Evolutionary conservation across 129 eudicot genomes (phyloP).

Genomic region (Erigeron canadensis): DNA sequence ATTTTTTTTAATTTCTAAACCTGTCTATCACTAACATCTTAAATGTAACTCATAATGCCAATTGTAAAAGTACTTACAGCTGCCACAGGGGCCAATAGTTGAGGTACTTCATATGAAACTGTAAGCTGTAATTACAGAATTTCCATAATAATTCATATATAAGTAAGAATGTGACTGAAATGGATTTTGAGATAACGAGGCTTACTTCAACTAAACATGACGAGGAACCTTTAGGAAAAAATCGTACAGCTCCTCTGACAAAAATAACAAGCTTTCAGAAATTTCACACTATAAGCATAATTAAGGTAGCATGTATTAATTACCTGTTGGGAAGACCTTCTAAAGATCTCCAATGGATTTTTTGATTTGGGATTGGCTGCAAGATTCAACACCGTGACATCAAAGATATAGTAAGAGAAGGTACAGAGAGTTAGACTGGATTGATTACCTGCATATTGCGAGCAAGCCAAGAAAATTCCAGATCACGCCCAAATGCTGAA

Average conservation of each 20-base stretch:
- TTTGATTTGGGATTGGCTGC: conserved; percentile 96
- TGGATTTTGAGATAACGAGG: conserved; percentile 19
- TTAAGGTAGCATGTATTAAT: background rate
- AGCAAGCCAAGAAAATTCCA: conserved; percentile 98
- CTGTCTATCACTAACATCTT: background rate
- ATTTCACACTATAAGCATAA: conserved; percentile 2
- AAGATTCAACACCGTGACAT: conserved; percentile 24
- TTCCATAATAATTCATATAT: background rate
- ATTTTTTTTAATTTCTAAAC: background rate
- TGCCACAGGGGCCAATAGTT: conserved; percentile 76
- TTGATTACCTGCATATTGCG: conserved; percentile 88
- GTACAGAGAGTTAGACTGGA: conserved; percentile 6
- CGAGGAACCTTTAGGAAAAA: conserved; percentile 82
- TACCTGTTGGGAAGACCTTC: conserved; percentile 99
- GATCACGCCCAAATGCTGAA: conserved; percentile 85
- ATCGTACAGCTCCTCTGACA: conserved; percentile 91
- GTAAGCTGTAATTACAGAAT: conserved; percentile 62
- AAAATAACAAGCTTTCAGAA: conserved; percentile 10
- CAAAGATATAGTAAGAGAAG: conserved; percentile 4
- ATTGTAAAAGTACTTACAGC: conserved; percentile 57
- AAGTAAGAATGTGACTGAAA: conserved; percentile 16
- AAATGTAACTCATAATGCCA: background rate
- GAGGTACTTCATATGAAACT: conserved; percentile 95
- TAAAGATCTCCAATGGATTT: conserved; percentile 95
- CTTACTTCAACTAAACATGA: conserved; percentile 90